These are phyloP conservation scores for Trichoderma atrobrunneum DNA, from an alignment of 2,329 filamentous ascomycete genomes.

Conservation along the genomic window DNA sequence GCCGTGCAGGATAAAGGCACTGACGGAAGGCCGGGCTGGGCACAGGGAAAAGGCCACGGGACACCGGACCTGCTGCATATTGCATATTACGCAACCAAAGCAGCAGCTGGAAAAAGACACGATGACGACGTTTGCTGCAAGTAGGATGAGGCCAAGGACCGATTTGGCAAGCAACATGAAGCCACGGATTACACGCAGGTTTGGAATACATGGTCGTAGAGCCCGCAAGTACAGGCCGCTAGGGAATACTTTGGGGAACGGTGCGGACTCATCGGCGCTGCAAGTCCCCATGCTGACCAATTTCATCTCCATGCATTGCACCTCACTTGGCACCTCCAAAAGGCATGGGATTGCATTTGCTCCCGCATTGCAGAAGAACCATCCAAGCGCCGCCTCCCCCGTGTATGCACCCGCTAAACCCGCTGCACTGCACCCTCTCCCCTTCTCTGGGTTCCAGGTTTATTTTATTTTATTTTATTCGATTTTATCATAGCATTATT, in stretches of 20 bases:
- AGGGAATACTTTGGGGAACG: slow-evolving; percentile 1
- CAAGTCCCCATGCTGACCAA: slow-evolving; percentile 18
- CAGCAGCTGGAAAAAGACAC: background rate
- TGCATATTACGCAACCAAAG: background rate
- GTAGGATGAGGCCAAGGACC: background rate
- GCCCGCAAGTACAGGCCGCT: background rate
- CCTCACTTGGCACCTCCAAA: slow-evolving; percentile 4
- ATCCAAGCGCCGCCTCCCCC: slow-evolving; percentile 10
- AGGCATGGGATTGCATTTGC: slow-evolving; percentile 7
- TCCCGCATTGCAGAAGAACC: background rate
- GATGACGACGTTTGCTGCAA: slow-evolving; percentile 12
- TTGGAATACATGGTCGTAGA: background rate
- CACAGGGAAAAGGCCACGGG: background rate
- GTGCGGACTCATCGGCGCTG: slow-evolving; percentile 9
- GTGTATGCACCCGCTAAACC: slow-evolving; percentile 8
- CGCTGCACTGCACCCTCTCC: slow-evolving; percentile 2
- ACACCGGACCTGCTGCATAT: slow-evolving; percentile 1
- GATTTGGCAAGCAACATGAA: background rate
- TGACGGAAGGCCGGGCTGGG: background rate
- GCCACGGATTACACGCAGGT: background rate
- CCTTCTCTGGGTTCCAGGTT: background rate
- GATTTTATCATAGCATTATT: background rate
- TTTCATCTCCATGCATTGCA: slow-evolving; percentile 9
- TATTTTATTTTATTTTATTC: background rate
- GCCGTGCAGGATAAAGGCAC: background rate